phyloP scores from a whole-genome alignment of 176 grass and related monocot genomes.

The Coix lacrymajobi region DNA sequence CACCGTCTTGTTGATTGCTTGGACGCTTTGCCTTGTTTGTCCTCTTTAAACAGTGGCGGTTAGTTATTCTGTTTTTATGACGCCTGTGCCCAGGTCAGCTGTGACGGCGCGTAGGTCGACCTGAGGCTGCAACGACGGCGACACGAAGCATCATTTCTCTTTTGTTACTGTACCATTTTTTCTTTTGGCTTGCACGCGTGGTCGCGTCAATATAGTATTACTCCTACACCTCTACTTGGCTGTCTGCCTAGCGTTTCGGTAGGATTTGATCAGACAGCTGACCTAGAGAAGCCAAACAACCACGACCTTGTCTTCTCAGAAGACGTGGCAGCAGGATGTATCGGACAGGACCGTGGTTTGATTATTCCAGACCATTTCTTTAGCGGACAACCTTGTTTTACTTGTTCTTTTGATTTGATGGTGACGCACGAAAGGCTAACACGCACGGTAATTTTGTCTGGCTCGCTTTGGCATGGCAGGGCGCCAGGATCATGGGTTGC shows the following conservation, averaged over 20 bases:
- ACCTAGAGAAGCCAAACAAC: background rate
- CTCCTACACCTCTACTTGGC: no score
- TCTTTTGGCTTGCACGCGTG: background rate
- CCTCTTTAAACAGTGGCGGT: background rate
- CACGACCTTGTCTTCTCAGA: conserved; percentile 2
- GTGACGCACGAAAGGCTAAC: background rate
- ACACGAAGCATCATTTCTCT: background rate
- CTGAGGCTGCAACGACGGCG: background rate
- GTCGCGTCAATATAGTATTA: background rate
- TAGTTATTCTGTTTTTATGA: background rate
- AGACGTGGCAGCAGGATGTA: background rate
- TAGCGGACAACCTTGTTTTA: background rate
- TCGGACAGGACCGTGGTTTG: background rate
- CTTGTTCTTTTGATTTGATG: background rate
- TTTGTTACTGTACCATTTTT: no score
- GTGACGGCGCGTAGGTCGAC: background rate
- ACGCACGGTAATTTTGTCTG: background rate
- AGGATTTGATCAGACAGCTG: conserved; percentile 27
- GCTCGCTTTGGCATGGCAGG: background rate
- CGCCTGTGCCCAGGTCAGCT: background rate
- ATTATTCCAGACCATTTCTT: background rate
- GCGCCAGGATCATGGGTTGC: conserved; percentile 14
- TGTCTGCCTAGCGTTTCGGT: background rate
- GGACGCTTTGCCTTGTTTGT: background rate
- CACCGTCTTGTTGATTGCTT: background rate